A percentile compares a stretch with the other conserved stretches of the same genome.
These are phyloP conservation scores for Acorus gramineus DNA, from an alignment of 106 monocot species.

Conservation along the genomic window DNA sequence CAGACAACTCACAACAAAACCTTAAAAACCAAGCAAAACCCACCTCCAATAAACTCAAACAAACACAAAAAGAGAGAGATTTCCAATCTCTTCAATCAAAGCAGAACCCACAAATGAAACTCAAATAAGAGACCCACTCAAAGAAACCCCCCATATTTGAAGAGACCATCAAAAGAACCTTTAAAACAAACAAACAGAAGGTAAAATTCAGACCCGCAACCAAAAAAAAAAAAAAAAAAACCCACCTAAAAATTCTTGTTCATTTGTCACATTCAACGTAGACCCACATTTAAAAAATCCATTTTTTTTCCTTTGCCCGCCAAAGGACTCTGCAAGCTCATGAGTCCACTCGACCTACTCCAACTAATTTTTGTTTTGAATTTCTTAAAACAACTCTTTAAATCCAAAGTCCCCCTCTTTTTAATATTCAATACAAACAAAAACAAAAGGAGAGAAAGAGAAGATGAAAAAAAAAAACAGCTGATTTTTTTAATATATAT, in stretches of 20 bases:
- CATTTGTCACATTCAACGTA: conserved; percentile 11
- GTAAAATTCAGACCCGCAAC: background rate
- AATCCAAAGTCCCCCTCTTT: no score
- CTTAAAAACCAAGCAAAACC: no score
- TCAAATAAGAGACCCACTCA: no score
- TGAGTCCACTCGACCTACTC: conserved; percentile 15
- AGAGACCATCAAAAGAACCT: background rate
- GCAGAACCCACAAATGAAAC: no score
- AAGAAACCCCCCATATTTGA: no score
- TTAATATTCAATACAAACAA: no score
- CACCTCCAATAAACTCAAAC: no score
- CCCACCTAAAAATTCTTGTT: conserved; percentile 35
- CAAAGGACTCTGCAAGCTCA: conserved; percentile 9
- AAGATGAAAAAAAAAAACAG: background rate
- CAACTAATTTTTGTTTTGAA: conserved; percentile 2
- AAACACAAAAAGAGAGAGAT: no score
- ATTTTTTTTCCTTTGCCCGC: no score
- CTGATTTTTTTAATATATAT: background rate
- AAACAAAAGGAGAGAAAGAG: background rate
- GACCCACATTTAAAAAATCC: background rate
- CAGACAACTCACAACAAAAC: no score
- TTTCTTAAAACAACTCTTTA: no score
- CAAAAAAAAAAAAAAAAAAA: conserved; percentile 7
- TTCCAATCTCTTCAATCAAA: no score
- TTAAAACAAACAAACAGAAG: background rate